Base-by-base conservation (phyloP, 1,284 basidiomycete genomes). In the Leccinum pachyderme region DNA sequence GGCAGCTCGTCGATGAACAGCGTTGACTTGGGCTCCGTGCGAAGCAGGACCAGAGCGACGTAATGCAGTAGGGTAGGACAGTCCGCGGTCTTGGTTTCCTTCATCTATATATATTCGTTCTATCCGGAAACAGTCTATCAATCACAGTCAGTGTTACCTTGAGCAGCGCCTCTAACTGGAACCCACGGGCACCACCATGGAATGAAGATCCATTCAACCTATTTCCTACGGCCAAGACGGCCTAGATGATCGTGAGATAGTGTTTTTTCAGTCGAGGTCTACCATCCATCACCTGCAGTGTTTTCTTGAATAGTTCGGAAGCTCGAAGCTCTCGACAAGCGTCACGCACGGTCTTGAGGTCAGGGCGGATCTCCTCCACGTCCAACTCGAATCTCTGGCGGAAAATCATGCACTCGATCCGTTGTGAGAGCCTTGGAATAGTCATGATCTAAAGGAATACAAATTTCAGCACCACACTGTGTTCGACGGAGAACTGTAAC, bases 41-140 rank as follows among this genome's bases (percentile, higher is more conserved):
- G 80, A 56, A 91, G 70, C n/a, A 96, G 76, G 5, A 91, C 78
- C 49, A 81, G 78, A 7, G 91, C 91, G 25, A 96, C 67, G 68
- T 93, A 96, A 70, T 97, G 93, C 27, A 97, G 75, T 25, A 97
- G 76, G 0, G 91, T 95, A 0, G 93, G 91, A 61, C 91, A 95
- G 2, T 83, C 83, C 0, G 81, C 53, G 0, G 91, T 89, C 73
- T 85, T 91, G 1, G 89, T 95, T 62, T 96, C 93, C 64, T 84
- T 88, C 72, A 95, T 73, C 92, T n/a, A n/a, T n/a, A n/a, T 94
- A 59, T 39, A 51, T 28, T 27, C 29, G 37, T 39, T 39, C 24
- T 31, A 32, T 39, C 8, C 44, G 12, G 4, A 33, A 39, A 12
- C 7, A 4, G 22, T 32, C 22, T 4, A 5, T 8, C 9, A 27